Conservation (phyloP, 2,329 filamentous ascomycete genomes). For the Pseudogymnoascus sp. region DNA sequence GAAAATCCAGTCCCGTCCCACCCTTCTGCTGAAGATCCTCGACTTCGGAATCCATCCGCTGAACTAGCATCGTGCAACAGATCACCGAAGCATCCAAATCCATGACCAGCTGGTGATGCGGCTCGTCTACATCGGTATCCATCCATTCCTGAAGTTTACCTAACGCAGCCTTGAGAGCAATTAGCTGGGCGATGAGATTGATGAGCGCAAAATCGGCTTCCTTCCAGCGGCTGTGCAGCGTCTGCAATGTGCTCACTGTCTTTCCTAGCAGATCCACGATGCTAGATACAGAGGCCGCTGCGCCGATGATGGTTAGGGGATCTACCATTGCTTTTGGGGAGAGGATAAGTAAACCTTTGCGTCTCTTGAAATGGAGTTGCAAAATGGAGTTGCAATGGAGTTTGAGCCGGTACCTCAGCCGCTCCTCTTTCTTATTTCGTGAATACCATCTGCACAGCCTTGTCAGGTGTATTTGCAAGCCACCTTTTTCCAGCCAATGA, state of each 20-base stretch:
- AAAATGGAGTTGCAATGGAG: not conserved
- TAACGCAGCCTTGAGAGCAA: constrained; percentile 9
- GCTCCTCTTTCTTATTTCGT: not conserved
- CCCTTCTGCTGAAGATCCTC: not conserved
- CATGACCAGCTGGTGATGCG: constrained; percentile 12
- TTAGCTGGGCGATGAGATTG: not conserved
- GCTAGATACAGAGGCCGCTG: not conserved
- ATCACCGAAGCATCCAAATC: constrained; percentile 11
- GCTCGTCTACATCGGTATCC: constrained; percentile 8
- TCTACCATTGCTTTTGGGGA: not conserved
- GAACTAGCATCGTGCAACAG: constrained; percentile 10
- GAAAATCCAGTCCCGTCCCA: not conserved
- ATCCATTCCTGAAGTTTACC: constrained; percentile 13
- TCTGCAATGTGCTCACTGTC: not conserved
- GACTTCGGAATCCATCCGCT: not conserved
- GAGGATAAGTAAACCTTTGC: not conserved
- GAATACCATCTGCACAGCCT: not conserved
- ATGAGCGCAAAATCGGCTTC: not conserved
- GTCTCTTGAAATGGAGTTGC: not conserved
- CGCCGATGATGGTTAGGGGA: not conserved
- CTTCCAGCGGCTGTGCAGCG: not conserved
- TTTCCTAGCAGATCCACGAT: not conserved
- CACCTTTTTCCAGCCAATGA: not conserved
- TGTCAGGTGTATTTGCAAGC: not conserved
- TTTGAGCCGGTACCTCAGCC: not conserved